These are phyloP conservation scores for Alternaria angustiovoidea DNA, from an alignment of 2,329 filamentous ascomycete species.

Conservation along the genomic window DNA sequence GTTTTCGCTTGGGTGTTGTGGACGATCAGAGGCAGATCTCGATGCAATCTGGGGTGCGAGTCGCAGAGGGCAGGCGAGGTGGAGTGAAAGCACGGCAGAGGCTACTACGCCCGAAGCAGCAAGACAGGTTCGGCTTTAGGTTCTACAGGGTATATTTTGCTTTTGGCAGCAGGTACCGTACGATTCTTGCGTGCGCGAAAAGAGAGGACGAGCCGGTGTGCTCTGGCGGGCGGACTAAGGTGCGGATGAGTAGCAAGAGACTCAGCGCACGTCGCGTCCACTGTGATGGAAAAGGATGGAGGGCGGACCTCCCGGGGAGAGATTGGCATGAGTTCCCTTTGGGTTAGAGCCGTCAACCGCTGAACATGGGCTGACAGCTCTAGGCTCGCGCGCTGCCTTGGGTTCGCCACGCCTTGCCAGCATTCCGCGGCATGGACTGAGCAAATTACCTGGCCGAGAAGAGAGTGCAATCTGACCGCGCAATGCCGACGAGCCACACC, in stretches of 20 bases:
- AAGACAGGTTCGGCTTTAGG: neutral
- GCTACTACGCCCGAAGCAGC: slow-evolving; percentile 28
- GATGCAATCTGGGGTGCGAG: slow-evolving; percentile 12
- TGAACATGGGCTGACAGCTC: slow-evolving; percentile 14
- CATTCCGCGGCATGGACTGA: neutral
- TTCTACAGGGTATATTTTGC: neutral
- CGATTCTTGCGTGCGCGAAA: slow-evolving; percentile 17
- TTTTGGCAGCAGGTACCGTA: slow-evolving; percentile 11
- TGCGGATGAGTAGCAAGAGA: neutral
- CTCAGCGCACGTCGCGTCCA: slow-evolving; percentile 18
- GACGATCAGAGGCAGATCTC: slow-evolving; percentile 12
- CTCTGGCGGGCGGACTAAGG: slow-evolving; percentile 8
- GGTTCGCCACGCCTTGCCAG: slow-evolving; percentile 5
- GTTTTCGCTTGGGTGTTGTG: neutral
- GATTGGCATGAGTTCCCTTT: slow-evolving; percentile 23
- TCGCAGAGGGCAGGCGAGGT: slow-evolving; percentile 12
- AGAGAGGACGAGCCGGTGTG: slow-evolving; percentile 37
- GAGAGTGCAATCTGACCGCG: neutral
- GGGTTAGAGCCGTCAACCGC: slow-evolving; percentile 17
- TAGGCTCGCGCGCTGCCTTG: slow-evolving; percentile 1
- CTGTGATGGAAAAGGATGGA: slow-evolving; percentile 17
- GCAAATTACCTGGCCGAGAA: neutral
- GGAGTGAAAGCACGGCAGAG: slow-evolving; percentile 24
- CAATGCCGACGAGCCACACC: neutral
- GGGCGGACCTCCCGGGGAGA: slow-evolving; percentile 20